These are phyloP conservation scores for Macrolepiota fuliginosa DNA, from an alignment of 768 basidiomycete species.

Conservation along the genomic window DNA sequence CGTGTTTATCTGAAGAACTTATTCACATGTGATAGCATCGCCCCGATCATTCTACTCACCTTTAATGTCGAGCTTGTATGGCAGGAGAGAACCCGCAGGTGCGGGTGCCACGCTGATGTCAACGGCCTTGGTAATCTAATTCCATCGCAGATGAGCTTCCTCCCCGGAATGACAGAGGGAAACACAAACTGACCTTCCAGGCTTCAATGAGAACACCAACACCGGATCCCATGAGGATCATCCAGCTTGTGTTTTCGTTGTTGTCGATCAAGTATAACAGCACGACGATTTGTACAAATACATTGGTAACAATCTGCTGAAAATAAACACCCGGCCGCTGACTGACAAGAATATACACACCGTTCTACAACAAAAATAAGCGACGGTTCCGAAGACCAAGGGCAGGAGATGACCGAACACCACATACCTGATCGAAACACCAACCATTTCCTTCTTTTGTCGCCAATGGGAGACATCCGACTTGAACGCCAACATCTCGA, in stretches of 20 bases:
- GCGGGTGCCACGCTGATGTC: constrained; percentile 72
- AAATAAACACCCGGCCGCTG: constrained; percentile 2
- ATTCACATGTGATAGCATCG: constrained; percentile 9
- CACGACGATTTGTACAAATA: constrained; percentile 88
- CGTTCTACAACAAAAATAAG: constrained; percentile 38
- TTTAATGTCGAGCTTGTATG: constrained; percentile 80
- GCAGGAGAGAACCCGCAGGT: constrained; percentile 62
- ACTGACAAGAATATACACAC: constrained; percentile 33
- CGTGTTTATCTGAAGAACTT: constrained; percentile 81
- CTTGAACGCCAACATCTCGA: constrained; percentile 96
- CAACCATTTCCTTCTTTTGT: constrained; percentile 90
- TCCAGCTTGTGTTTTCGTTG: constrained; percentile 94
- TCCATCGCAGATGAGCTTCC: constrained; percentile 16
- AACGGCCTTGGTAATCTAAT: constrained; percentile 84
- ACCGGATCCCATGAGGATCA: constrained; percentile 91
- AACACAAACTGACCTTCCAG: constrained; percentile 70
- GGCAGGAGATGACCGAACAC: constrained; percentile 7
- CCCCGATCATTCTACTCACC: constrained; percentile 40
- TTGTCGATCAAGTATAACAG: constrained; percentile 94
- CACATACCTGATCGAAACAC: constrained; percentile 85
- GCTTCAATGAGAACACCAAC: constrained; percentile 84
- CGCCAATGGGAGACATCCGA: constrained; percentile 95
- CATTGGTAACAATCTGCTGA: constrained; percentile 77
- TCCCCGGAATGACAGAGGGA: constrained; percentile 7
- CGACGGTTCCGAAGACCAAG: background rate